Evolutionary conservation across 2,329 filamentous ascomycete genomes (phyloP).

Genomic region (Trichoderma hamatum): DNA sequence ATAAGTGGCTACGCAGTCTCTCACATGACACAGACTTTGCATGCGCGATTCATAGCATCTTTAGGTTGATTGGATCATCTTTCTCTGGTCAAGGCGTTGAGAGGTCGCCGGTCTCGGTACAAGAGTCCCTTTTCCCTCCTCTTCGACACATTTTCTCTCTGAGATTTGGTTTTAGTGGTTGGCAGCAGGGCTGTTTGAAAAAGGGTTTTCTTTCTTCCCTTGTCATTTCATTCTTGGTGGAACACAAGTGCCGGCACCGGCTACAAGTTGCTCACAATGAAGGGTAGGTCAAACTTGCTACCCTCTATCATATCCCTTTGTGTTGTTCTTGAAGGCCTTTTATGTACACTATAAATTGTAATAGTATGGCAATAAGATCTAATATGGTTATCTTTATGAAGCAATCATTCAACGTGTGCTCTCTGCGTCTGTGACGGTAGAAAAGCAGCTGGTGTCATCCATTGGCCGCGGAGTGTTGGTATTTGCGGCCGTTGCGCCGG

Average conservation of each 20-base stretch:
- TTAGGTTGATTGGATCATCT: not conserved
- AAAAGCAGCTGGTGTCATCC: slow-evolving; percentile 84
- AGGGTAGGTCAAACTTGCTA: slow-evolving; percentile 21
- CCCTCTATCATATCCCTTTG: not conserved
- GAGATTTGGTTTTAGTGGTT: not conserved
- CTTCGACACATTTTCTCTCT: not conserved
- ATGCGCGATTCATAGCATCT: slow-evolving; percentile 9
- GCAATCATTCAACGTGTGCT: slow-evolving; percentile 92
- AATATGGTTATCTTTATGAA: slow-evolving; percentile 42
- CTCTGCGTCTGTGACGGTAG: slow-evolving; percentile 93
- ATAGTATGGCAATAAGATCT: slow-evolving; percentile 24
- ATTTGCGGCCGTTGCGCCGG: slow-evolving; percentile 86
- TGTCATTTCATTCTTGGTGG: not conserved
- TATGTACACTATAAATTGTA: not conserved
- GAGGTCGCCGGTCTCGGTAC: not conserved
- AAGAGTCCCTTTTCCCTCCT: not conserved
- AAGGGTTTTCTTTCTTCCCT: not conserved
- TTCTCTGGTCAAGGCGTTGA: not conserved
- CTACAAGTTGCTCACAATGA: slow-evolving; percentile 12
- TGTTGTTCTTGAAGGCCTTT: not conserved
- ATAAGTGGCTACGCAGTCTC: slow-evolving; percentile 27
- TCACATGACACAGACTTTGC: slow-evolving; percentile 29
- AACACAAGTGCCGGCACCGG: not conserved
- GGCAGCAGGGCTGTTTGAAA: not conserved
- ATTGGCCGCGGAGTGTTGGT: slow-evolving; percentile 91